Evolutionary conservation across 2,329 filamentous ascomycete genomes (phyloP).

Genomic region (Catunica adiposa): DNA sequence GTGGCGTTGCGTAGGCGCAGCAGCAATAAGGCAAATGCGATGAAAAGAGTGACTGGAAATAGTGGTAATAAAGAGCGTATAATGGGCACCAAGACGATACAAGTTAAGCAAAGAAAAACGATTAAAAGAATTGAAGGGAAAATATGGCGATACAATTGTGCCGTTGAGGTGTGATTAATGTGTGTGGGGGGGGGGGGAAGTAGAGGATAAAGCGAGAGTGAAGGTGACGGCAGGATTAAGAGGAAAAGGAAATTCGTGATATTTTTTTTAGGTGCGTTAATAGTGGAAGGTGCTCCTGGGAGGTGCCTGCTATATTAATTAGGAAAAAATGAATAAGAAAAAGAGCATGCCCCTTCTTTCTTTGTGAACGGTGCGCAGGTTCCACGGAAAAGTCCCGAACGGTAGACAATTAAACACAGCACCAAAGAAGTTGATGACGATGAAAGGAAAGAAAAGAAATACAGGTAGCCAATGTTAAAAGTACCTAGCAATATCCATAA

Average conservation of each 20-base stretch:
- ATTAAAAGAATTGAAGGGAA: background rate
- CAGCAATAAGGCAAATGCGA: background rate
- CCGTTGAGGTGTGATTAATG: background rate
- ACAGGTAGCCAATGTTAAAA: no score
- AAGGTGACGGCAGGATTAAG: background rate
- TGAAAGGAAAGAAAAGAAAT: no score
- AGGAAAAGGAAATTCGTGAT: slow-evolving; percentile 3
- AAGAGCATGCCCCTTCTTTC: background rate
- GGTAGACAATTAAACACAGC: no score
- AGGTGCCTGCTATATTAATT: background rate
- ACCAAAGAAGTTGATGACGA: no score
- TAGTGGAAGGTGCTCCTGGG: background rate
- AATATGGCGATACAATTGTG: background rate
- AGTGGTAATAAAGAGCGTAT: background rate
- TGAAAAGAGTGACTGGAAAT: background rate
- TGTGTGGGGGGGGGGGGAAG: background rate
- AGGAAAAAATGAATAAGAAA: no score
- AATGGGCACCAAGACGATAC: background rate
- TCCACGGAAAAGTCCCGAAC: background rate
- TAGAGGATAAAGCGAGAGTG: background rate
- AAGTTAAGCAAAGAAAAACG: background rate
- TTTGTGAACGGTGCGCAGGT: background rate
- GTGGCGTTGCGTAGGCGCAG: background rate
- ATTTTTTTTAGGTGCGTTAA: background rate
- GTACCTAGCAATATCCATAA: background rate